Evolutionary conservation across 441 rosid species (phyloP).

Genomic region (Aleurites moluccanus): DNA sequence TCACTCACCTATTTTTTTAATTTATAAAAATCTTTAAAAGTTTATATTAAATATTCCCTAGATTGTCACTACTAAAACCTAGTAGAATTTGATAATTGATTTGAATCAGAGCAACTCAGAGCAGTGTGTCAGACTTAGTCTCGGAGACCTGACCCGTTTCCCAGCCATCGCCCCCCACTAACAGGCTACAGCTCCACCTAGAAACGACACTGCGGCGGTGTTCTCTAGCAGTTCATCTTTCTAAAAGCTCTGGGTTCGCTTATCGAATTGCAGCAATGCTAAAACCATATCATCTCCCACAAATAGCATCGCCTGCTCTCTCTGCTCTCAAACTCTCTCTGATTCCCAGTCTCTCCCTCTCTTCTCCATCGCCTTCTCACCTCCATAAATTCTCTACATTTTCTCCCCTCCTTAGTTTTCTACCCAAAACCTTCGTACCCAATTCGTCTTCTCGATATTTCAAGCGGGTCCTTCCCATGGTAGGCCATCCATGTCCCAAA

Average conservation of each 20-base stretch:
- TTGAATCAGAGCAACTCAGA: too few species aligned
- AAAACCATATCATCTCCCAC: constrained; percentile 43
- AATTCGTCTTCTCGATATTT: constrained; percentile 26
- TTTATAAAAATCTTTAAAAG: too few species aligned
- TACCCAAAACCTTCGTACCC: constrained; percentile 29
- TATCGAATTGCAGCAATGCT: constrained; percentile 32
- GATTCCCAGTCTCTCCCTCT: constrained; percentile 35
- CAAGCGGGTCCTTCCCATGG: constrained; percentile 29
- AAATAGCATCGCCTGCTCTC: constrained; percentile 34
- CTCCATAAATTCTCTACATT: constrained; percentile 38
- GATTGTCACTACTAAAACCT: too few species aligned
- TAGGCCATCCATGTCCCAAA: constrained; percentile 29
- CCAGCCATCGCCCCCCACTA: too few species aligned
- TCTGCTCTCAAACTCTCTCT: constrained; percentile 39
- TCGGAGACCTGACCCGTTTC: too few species aligned
- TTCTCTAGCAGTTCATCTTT: background rate
- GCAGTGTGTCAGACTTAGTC: too few species aligned
- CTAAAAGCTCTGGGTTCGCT: background rate
- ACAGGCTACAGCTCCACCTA: background rate
- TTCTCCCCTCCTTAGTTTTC: constrained; percentile 35
- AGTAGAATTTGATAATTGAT: too few species aligned
- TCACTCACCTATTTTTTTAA: too few species aligned
- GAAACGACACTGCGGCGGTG: background rate
- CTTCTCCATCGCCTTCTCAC: constrained; percentile 14
- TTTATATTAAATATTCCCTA: too few species aligned